Evolutionary conservation across 495 filamentous ascomycete species (phyloP), one percentile per base, ranked within the genome.

Genomic region (Penicillium salamii): DNA sequence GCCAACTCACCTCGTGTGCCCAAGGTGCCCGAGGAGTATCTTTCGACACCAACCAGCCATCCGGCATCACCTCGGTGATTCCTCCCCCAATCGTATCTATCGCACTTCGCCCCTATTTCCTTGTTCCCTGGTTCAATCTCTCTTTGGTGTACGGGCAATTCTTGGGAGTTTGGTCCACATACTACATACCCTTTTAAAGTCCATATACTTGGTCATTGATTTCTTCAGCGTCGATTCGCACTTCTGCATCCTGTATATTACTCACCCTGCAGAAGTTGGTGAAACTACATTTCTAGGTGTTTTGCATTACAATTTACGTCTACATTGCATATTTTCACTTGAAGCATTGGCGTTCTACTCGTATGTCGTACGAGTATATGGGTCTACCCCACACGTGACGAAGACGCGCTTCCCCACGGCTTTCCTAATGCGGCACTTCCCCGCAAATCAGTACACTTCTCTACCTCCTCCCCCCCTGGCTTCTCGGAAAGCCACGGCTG

Each of bases 1-100:
- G 64, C 63, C 2, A 72, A 66, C 32, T 79, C 76, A 26, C 83
- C 83, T 5, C 75, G 78, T 41, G 82, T 87, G 2, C 85, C 85
- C 0, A 85, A 84, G 57, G 82, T 88, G 7, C 83, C 84, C 0
- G 68, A 70, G 42, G 78, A 77, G 38, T 83, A 80, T 63, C 66
- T 81, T 9, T 45, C 58, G 2, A 68, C 63, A 7, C 58, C 69
- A 36, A 59, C 59, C 7, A 75, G 70, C 37, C 72, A 73, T 47
- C 73, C 71, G 18, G 54, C 67, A 14, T 73, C 71, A 0, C 69
- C 73, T 26, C 64, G 67, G 46, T 61, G 59, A 41, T 21, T 32
- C 31, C 18, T 32, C 31, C 18, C 13, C 15, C 26, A 8, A 26
- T 37, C 15, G 41, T 24, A 3, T 35, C 35, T 18, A 12, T 20